These are phyloP conservation scores for Thermothelomyces thermophilus DNA, from an alignment of 2,329 filamentous ascomycete genomes.

Conservation along the genomic window DNA sequence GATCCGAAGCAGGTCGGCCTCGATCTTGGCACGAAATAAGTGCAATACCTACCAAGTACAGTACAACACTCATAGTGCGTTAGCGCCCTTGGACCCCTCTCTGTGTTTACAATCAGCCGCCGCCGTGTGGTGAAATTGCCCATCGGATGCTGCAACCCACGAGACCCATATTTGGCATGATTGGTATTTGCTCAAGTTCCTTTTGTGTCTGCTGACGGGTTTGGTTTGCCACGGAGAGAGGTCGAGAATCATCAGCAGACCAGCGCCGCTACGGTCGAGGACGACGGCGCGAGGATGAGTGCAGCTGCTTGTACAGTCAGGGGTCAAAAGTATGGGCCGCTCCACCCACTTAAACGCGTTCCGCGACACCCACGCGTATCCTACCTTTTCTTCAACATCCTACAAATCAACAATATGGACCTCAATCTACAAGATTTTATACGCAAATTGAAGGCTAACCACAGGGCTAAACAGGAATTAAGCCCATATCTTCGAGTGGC, in stretches of 20 bases:
- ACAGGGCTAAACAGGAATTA: neutral
- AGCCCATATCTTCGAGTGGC: neutral
- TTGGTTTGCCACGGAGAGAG: slow-evolving; percentile 18
- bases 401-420: no score
- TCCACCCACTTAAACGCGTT: no score
- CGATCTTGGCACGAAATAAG: no score
- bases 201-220: slow-evolving; percentile 20
- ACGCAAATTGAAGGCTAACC: neutral
- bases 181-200: slow-evolving; percentile 7
- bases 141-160: slow-evolving; percentile 5
- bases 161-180: slow-evolving; percentile 16
- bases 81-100: no score
- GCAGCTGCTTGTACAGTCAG: slow-evolving; percentile 1
- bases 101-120: no score
- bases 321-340: neutral
- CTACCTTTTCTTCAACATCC: no score
- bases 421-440: no score
- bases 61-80: no score
- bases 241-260: slow-evolving; percentile 14
- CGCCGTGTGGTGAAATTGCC: neutral
- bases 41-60: neutral
- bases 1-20: slow-evolving; percentile 14
- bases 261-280: slow-evolving; percentile 12
- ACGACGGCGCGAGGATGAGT: slow-evolving; percentile 5
- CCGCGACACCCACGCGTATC: no score